Base-by-base conservation (phyloP, 208 protist genomes). In the Pavlovales sp. region DNA sequence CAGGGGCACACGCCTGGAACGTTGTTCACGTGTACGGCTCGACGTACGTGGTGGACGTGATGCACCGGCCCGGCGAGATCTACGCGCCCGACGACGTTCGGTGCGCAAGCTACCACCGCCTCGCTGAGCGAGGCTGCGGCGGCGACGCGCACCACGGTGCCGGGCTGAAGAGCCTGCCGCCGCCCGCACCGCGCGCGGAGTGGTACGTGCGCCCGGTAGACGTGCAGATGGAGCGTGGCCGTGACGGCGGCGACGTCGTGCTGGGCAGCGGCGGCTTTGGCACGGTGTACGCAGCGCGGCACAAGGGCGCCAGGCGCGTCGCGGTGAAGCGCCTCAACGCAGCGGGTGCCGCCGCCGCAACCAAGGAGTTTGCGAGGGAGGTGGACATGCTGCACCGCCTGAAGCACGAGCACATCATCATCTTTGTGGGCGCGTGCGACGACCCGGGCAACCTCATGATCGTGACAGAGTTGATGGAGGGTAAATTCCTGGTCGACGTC, bases 381-480 rank as follows among this genome's bases (percentile, higher is more conserved):
- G 36, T 84, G 5, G 32, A 42, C 34, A 34, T 84, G 41, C 44
- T 84, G 32, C n/a, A 22, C 80, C 40, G 7, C 30, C 80, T 84
- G 18, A 5, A 30, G 1, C 39, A 84, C 40, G 44, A 7, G 20
- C 80, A 84, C 46, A 36, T 84, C 2, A 44, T 84, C 4, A 0
- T n/a, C 39, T 46, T 81, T 30, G 42, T 14, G 28, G 38, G 39
- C 26, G 77, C 77, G 77, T 34, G 80, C 32, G 26, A 84, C 80
- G 80, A 38, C 37, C 8, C n/a, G 10, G n/a, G 32, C 32, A 30
- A 84, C 34, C 30, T 84, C 20, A 46, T 84, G 26, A 34, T 84
- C 37, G 46, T 84, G n/a, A 84, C 80, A 30, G 80, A 84, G 80
- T 44, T 67, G 10, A 84, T 84, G 80, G 80, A 42, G 14, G 28